A percentile compares a stretch with the other conserved stretches of the same genome.
Evolutionary conservation across 2,329 filamentous ascomycete species (phyloP).

Genomic region (Beauveria sp.): DNA sequence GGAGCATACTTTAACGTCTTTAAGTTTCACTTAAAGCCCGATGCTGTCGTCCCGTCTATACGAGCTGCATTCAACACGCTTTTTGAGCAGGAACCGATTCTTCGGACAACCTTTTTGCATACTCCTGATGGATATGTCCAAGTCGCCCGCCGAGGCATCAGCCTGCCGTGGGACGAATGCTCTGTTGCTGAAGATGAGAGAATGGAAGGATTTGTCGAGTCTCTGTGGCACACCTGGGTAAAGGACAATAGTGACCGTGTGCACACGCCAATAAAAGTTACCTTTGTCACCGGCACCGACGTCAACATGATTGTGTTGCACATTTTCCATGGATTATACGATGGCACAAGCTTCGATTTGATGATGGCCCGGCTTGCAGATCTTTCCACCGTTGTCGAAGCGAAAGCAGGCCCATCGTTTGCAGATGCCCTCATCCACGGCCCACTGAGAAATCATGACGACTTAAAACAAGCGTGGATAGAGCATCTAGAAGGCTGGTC

Average conservation of each 20-base stretch:
- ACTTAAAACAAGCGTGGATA: conserved; percentile 58
- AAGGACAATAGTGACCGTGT: conserved; percentile 41
- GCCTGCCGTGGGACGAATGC: conserved; percentile 37
- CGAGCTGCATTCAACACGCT: conserved; percentile 50
- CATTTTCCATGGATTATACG: conserved; percentile 82
- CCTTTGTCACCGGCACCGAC: conserved; percentile 26
- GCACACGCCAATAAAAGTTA: conserved; percentile 43
- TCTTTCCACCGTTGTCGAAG: conserved; percentile 16
- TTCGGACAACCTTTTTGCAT: conserved; percentile 65
- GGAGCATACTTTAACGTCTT: conserved; percentile 75
- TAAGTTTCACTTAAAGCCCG: conserved; percentile 42
- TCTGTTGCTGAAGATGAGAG: conserved; percentile 20
- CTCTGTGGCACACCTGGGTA: conserved; percentile 44
- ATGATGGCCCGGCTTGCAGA: conserved; percentile 51
- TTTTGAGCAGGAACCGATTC: conserved; percentile 47
- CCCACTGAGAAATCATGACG: conserved; percentile 46
- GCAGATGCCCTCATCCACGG: conserved; percentile 61
- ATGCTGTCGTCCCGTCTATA: conserved; percentile 41
- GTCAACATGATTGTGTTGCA: conserved; percentile 47
- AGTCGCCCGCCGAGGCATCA: conserved; percentile 45
- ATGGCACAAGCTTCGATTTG: conserved; percentile 68
- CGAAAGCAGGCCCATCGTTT: conserved; percentile 45
- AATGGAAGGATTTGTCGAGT: conserved; percentile 25
- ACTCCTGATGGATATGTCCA: conserved; percentile 74
- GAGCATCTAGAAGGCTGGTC: conserved; percentile 38